Conservation (phyloP, 2,329 filamentous ascomycete species). For the Beauveria caledonica region DNA sequence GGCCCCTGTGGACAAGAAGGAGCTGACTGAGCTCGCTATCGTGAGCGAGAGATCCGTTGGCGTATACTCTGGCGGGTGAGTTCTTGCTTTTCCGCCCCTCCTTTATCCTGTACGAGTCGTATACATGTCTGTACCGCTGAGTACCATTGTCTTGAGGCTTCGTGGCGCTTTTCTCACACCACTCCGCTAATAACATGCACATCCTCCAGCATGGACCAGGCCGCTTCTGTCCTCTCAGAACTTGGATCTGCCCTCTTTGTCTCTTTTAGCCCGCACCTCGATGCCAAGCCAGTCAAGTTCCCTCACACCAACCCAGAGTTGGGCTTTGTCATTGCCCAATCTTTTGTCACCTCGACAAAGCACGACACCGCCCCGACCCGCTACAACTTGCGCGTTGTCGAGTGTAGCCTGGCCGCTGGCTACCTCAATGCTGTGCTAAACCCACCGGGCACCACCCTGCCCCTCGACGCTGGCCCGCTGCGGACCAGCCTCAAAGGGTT, state of each 20-base stretch:
- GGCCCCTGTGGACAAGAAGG: slow-evolving; percentile 74
- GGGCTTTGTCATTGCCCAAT: slow-evolving; percentile 89
- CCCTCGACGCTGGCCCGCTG: slow-evolving; percentile 72
- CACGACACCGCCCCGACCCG: slow-evolving; percentile 86
- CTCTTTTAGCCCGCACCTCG: slow-evolving; percentile 73
- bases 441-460: slow-evolving; percentile 51
- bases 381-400: slow-evolving; percentile 95
- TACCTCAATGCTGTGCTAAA: slow-evolving; percentile 53
- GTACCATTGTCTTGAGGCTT: background rate
- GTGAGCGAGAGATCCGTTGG: slow-evolving; percentile 91
- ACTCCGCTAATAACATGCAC: background rate
- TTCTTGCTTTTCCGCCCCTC: background rate
- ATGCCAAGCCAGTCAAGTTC: slow-evolving; percentile 70
- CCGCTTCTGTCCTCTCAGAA: slow-evolving; percentile 87
- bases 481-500: slow-evolving; percentile 79
- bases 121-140: background rate
- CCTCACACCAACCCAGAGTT: slow-evolving; percentile 74
- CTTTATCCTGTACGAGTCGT: background rate
- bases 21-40: slow-evolving; percentile 85
- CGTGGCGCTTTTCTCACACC: background rate
- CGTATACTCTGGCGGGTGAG: slow-evolving; percentile 89
- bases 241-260: slow-evolving; percentile 83
- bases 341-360: slow-evolving; percentile 90
- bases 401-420: slow-evolving; percentile 81
- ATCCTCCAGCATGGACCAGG: slow-evolving; percentile 80